Evolutionary conservation across 31 red algal species (phyloP), one percentile per base, ranked within the genome.

Genomic region (Bonnemaisonia californica): DNA sequence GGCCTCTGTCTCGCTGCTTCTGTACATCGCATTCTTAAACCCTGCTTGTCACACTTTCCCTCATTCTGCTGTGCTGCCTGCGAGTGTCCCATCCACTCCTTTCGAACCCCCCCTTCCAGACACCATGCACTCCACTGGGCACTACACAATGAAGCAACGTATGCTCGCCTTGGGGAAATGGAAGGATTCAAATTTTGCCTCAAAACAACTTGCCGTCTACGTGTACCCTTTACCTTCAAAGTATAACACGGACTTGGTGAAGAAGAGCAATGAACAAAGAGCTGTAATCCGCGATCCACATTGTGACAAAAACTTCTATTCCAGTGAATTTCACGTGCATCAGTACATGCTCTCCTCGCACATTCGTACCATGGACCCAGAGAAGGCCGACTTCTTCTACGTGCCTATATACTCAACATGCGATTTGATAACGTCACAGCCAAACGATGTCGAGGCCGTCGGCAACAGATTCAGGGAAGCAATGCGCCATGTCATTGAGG

Each of bases 341-440:
- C 26, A 57, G 26, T 38, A 9, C 11, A 26, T 93, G 61, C 45
- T 93, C 36, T 21, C 24, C 7, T 71, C 69, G 8, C 29, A 67
- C 2, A 83, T 64, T 12, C 66, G 91, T 22, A 88, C 83, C 11
- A 58, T 37, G 37, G 79, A 93, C 54, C 68, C 83, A 4, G 32
- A 35, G 0, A 3, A 42, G 58, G 91, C 91, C 23, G 83, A 93
- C 34, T 88, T 93, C 18, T 93, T 93, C 51, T 93, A 93, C 61
- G 91, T 93, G 33, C 91, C 91, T 7, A 82, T 93, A 1, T 93
- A 93, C 64, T 65, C 77, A 2, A 93, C 91, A 32, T 93, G 91
- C 71, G 76, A 72, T 80, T 54, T 93, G 27, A 93, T 93, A 57
- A 93, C 84, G 45, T 71, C 80, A 24, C 83, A 83, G 26, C 91